phyloP scores from a whole-genome alignment of 805 yeast species.

The Suhomyces pyralidae region DNA sequence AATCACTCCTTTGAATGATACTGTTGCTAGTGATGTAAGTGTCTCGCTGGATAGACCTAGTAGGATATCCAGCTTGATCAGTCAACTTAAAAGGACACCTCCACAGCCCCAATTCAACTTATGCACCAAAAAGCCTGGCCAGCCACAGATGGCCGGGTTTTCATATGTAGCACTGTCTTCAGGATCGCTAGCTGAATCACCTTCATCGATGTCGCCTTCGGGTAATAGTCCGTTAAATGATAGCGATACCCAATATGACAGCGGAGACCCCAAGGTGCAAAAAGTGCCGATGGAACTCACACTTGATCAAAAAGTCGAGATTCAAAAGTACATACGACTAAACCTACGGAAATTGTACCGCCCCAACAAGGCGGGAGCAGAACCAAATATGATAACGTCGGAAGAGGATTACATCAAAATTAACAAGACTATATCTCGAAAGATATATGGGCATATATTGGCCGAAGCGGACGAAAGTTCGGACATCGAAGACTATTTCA shows the following conservation, averaged over 20 bases:
- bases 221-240: slow-evolving; percentile 9
- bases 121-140: background rate
- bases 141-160: background rate
- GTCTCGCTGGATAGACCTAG: background rate
- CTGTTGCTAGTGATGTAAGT: background rate
- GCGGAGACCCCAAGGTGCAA: slow-evolving; percentile 4
- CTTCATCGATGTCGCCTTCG: slow-evolving; percentile 5
- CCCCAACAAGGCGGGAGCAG: slow-evolving; percentile 10
- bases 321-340: slow-evolving; percentile 57
- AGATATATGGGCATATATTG: slow-evolving; percentile 44
- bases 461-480: background rate
- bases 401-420: slow-evolving; percentile 52
- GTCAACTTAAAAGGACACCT: slow-evolving; percentile 9
- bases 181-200: slow-evolving; percentile 5
- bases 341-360: slow-evolving; percentile 49
- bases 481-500: slow-evolving; percentile 16
- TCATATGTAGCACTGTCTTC: background rate
- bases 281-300: slow-evolving; percentile 17
- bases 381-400: slow-evolving; percentile 16
- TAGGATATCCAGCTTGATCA: slow-evolving; percentile 11
- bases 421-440: slow-evolving; percentile 61
- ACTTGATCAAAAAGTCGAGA: slow-evolving; percentile 47
- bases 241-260: slow-evolving; percentile 7
- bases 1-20: slow-evolving; percentile 8
- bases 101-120: background rate